Percentiles rank a stretch among this genome's conserved stretches.
Evolutionary conservation across 208 protist genomes (phyloP).

Genomic region (Leishmania guyanensis): DNA sequence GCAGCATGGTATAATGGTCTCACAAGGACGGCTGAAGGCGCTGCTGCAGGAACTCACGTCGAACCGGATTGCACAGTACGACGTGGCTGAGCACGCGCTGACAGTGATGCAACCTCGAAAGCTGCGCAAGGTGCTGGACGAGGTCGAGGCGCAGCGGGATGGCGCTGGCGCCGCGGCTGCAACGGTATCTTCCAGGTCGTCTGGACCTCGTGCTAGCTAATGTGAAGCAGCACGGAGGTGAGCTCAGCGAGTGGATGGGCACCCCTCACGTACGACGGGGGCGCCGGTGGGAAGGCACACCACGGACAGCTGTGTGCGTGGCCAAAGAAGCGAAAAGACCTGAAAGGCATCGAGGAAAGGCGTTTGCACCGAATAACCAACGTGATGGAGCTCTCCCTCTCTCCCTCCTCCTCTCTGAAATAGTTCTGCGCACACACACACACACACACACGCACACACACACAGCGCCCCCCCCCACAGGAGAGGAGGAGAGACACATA

Average conservation of each 20-base stretch:
- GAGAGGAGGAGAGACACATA: no score
- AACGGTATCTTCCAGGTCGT: not conserved
- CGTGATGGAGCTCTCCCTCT: not conserved
- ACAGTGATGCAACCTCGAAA: constrained; percentile 64
- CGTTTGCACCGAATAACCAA: no score
- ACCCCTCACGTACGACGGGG: no score
- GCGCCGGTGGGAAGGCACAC: no score
- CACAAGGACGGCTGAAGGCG: constrained; percentile 62
- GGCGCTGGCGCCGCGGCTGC: not conserved
- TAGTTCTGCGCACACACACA: no score
- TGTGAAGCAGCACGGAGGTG: not conserved
- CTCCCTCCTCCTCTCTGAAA: not conserved
- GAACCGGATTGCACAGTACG: constrained; percentile 80
- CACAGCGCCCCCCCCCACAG: not conserved
- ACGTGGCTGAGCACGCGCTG: constrained; percentile 75
- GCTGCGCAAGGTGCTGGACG: constrained; percentile 64
- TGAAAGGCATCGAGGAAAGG: no score
- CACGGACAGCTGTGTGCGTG: no score
- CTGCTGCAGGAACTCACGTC: constrained; percentile 82
- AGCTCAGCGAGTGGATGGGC: not conserved
- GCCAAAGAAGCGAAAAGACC: no score
- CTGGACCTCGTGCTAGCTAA: not conserved
- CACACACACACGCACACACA: not conserved
- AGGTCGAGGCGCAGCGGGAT: constrained; percentile 57
- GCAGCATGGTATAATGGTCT: constrained; percentile 65